Evolutionary conservation across 805 yeast genomes (phyloP), one percentile per base, ranked within the genome.

Genomic region (Candida nanaspora): DNA sequence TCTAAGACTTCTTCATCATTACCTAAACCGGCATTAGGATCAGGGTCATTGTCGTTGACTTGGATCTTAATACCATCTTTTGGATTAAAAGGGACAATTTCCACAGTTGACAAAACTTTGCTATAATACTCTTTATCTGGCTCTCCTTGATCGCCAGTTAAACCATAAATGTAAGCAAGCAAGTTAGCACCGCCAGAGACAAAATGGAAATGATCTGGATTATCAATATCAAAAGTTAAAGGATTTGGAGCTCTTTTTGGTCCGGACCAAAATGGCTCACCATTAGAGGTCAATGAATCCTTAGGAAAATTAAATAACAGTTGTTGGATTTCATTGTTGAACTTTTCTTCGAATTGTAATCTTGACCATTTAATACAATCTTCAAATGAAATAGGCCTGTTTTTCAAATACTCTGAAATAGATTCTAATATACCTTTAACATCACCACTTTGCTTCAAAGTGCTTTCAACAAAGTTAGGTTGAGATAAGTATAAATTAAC

Each of bases 331-430:
- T 91, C 98, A 59, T 87, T 78, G 55, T 76, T 78, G 69, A 74
- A 93, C 65, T 86, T 86, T 53, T 69, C 70, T 66, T 91, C 96
- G 57, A 93, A 93, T 66, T 87, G 87, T 29, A 74, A 50, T 62
- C 97, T 79, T 2, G 97, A 96, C 99, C 99, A 93, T 53, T 73
- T 78, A 56, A 93, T 81, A 68, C 98, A 91, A 56, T 93, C 95
- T 52, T 88, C 96, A 58, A 91, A 93, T 3, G 80, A 76, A 52
- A 84, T 75, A 16, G 99, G 98, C 61, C 94, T 83, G 45, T 83
- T 73, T 47, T 76, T 74, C 52, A 93, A 79, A 44, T 85, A 78
- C 39, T 78, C 79, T 33, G 85, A 61, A 42, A 93, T 82, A n/a
- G 87, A 77, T 60, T 86, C 86, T 52, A 93, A 69, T 28, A 86